Conservation (phyloP, 306 rosid species). For the Ormosia semicastrata region DNA sequence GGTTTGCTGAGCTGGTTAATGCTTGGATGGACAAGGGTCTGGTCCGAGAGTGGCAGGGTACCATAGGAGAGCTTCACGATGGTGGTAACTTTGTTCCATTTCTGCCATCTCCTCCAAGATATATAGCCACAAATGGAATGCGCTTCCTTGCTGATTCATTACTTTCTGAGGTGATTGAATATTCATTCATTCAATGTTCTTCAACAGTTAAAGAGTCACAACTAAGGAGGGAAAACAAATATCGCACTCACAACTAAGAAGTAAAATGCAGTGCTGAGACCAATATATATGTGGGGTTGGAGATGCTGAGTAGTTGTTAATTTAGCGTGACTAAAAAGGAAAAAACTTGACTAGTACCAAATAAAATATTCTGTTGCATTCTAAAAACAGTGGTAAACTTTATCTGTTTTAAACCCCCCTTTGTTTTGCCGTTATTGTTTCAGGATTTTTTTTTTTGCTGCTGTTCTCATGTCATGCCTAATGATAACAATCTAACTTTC, state of each 20-base stretch:
- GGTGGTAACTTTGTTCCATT: constrained; percentile 76
- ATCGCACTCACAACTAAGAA: background rate
- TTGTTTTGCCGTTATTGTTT: background rate
- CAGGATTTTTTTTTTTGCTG: constrained; percentile 10
- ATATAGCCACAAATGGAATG: constrained; percentile 75
- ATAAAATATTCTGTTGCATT: background rate
- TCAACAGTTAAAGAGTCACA: too few relatives aligned
- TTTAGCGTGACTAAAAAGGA: background rate
- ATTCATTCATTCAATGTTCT: background rate
- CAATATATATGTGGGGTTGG: background rate
- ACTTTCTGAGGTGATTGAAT: constrained; percentile 58
- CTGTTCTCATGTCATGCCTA: constrained; percentile 8
- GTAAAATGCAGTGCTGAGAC: background rate
- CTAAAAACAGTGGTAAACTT: background rate
- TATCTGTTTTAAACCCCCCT: background rate
- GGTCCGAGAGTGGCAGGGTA: constrained; percentile 72
- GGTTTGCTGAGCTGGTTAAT: constrained; percentile 58
- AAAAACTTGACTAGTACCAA: background rate
- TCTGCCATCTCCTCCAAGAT: constrained; percentile 58
- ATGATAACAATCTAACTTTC: constrained; percentile 26
- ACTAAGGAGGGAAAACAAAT: background rate
- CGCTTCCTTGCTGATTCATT: constrained; percentile 78
- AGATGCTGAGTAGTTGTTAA: background rate
- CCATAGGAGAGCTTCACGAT: constrained; percentile 68
- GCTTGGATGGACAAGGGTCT: constrained; percentile 72